Conservation (phyloP, 2,329 filamentous ascomycete species). For the Sarocladiaceae sp. region DNA sequence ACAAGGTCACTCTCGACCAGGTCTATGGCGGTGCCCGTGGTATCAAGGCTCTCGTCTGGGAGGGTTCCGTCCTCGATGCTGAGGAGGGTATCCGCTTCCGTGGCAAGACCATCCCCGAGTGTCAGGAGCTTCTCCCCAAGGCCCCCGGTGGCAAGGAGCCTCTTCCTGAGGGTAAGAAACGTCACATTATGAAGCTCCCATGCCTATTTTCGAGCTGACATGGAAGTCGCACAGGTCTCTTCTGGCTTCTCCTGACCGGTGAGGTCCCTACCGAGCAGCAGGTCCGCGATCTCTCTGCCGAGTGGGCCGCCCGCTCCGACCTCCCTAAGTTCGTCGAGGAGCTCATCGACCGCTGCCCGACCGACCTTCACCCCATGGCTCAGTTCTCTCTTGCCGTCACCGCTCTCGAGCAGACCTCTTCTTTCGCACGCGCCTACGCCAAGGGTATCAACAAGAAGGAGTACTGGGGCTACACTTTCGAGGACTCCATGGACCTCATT, state of each 20-base stretch:
- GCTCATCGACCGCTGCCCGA: constrained; percentile 99
- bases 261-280: constrained; percentile 98
- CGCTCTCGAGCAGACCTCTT: constrained; percentile 95
- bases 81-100: constrained; percentile 99
- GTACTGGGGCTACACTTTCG: constrained; percentile 99
- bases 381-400: constrained; percentile 98
- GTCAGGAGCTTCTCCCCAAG: constrained; percentile 95
- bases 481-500: constrained; percentile 99
- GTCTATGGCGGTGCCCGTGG: constrained; percentile 98
- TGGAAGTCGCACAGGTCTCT: constrained; percentile 62
- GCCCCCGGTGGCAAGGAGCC: constrained; percentile 95
- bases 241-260: constrained; percentile 98
- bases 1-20: constrained; percentile 98
- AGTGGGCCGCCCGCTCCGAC: constrained; percentile 97
- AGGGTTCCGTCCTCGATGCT: constrained; percentile 94
- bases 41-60: constrained; percentile 98
- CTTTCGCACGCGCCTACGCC: constrained; percentile 97
- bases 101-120: constrained; percentile 98
- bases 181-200: background rate
- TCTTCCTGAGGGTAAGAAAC: constrained; percentile 72
- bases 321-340: constrained; percentile 98
- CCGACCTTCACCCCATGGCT: constrained; percentile 98
- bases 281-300: constrained; percentile 94
- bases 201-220: background rate
- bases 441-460: constrained; percentile 99